Evolutionary conservation across 148 eudicot species (phyloP).

Genomic region (Tetragonia tetragonoides): DNA sequence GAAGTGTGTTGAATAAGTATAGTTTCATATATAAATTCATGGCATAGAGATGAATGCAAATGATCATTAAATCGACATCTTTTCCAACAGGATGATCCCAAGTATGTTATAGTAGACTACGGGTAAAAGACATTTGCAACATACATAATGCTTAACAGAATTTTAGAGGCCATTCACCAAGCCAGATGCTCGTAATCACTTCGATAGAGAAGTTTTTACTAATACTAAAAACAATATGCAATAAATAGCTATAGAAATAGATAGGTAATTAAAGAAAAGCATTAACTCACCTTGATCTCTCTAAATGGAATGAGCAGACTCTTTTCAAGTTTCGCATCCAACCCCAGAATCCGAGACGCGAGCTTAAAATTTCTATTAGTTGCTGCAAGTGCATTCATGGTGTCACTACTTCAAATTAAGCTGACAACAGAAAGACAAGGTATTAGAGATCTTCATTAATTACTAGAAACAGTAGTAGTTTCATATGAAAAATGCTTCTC

Average conservation of each 20-base stretch:
- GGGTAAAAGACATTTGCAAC: too few species aligned
- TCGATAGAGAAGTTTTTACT: not conserved
- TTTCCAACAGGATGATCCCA: too few species aligned
- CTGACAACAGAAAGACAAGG: conserved; percentile 7
- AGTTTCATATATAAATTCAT: not conserved
- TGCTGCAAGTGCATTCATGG: conserved; percentile 96
- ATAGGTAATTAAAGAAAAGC: not conserved
- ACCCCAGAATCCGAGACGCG: conserved; percentile 76
- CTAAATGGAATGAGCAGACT: conserved; percentile 95
- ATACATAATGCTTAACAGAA: too few species aligned
- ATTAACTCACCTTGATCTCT: conserved; percentile 80
- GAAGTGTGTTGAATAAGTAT: not conserved
- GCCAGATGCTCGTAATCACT: not conserved
- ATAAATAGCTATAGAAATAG: not conserved
- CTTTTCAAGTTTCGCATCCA: conserved; percentile 85
- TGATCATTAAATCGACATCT: not conserved
- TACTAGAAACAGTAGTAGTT: not conserved
- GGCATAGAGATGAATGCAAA: not conserved
- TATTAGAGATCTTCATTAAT: not conserved
- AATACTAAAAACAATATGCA: not conserved
- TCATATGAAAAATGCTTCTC: not conserved
- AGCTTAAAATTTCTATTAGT: conserved; percentile 89
- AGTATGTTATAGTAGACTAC: too few species aligned
- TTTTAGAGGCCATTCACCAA: not conserved
- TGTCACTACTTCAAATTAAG: conserved; percentile 16